These are phyloP conservation scores for Mycena citricolor DNA, from an alignment of 1,284 basidiomycete species.

Conservation along the genomic window DNA sequence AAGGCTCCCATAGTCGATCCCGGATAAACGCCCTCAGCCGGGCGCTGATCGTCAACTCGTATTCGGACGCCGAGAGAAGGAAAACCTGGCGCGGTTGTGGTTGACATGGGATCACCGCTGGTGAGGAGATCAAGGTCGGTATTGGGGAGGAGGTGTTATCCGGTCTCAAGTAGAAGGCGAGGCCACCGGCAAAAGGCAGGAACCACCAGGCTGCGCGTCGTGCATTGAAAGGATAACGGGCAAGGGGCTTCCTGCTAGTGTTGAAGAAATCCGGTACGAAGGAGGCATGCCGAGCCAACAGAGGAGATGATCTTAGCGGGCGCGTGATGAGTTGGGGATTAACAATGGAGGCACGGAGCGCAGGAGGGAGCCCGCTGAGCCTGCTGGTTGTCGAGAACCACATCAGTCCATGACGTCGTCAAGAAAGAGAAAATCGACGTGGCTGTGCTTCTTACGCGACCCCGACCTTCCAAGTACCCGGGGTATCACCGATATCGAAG, in stretches of 20 bases:
- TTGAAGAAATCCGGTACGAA: slow-evolving; percentile 28
- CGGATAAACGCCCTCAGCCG: slow-evolving; percentile 48
- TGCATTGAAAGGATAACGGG: slow-evolving; percentile 24
- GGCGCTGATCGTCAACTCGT: slow-evolving; percentile 44
- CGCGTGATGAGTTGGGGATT: slow-evolving; percentile 7
- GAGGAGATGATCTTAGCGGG: slow-evolving; percentile 9
- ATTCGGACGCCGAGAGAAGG: slow-evolving; percentile 64
- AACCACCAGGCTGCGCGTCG: slow-evolving; percentile 48
- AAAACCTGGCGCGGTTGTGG: slow-evolving; percentile 34
- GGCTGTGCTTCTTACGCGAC: no score
- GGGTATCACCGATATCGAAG: no score
- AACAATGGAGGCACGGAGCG: slow-evolving; percentile 17
- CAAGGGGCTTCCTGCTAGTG: slow-evolving; percentile 26
- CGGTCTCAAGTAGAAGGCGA: slow-evolving; percentile 49
- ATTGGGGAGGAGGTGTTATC: slow-evolving; percentile 39
- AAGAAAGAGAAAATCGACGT: background rate
- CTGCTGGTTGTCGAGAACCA: slow-evolving; percentile 10
- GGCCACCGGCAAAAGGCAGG: slow-evolving; percentile 55
- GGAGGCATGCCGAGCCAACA: slow-evolving; percentile 19
- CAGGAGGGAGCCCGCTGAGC: slow-evolving; percentile 17
- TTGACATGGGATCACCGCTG: slow-evolving; percentile 62
- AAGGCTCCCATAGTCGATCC: slow-evolving; percentile 77
- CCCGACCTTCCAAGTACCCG: no score
- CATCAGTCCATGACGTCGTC: slow-evolving; percentile 17
- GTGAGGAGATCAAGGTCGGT: slow-evolving; percentile 53